Evolutionary conservation across 257 asterid species (phyloP).

Genomic region (Parsonsia alboflavescens): DNA sequence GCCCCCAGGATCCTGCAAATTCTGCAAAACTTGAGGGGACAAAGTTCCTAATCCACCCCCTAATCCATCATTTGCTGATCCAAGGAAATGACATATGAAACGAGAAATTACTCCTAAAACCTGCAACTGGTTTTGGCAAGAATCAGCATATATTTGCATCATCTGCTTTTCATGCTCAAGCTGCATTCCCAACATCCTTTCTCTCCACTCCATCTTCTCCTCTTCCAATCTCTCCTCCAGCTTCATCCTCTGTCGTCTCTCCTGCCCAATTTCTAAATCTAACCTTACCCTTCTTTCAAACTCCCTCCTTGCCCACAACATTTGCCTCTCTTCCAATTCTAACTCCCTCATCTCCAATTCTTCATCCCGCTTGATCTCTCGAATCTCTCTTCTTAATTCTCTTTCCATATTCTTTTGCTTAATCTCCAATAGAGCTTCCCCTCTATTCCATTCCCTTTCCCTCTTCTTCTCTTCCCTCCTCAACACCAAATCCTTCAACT

Average conservation of each 20-base stretch:
- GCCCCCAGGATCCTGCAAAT: constrained; percentile 68
- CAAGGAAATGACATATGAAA: constrained; percentile 70
- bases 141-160: constrained; percentile 88
- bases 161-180: constrained; percentile 87
- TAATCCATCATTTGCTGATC: constrained; percentile 61
- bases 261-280: constrained; percentile 60
- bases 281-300: constrained; percentile 47
- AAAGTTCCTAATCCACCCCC: constrained; percentile 55
- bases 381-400: constrained; percentile 34
- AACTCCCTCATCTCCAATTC: constrained; percentile 36
- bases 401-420: constrained; percentile 33
- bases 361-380: constrained; percentile 41
- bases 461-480: constrained; percentile 72
- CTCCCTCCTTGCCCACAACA: constrained; percentile 55
- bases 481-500: constrained; percentile 51
- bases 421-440: constrained; percentile 33
- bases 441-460: constrained; percentile 65
- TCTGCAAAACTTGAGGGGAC: constrained; percentile 76
- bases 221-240: constrained; percentile 81
- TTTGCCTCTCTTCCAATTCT: constrained; percentile 50
- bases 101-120: constrained; percentile 63
- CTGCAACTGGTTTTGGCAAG: constrained; percentile 88
- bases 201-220: constrained; percentile 90
- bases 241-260: constrained; percentile 65
- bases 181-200: constrained; percentile 71